Percentiles rank a stretch among this genome's conserved stretches.
Evolutionary conservation across 345 rosid species (phyloP).

Genomic region (Chamaenerion angustifolium): DNA sequence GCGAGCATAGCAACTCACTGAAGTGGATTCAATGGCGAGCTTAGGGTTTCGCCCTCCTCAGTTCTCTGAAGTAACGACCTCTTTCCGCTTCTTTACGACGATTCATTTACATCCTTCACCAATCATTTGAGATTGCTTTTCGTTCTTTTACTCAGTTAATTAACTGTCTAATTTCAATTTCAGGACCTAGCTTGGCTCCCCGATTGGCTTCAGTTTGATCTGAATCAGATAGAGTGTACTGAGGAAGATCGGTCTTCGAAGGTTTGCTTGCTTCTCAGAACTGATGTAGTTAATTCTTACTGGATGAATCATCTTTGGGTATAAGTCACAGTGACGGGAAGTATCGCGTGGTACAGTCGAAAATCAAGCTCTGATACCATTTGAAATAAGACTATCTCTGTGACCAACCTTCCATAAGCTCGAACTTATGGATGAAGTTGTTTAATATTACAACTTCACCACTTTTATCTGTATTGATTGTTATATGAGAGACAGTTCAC

Average conservation of each 20-base stretch:
- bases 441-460: too few species aligned
- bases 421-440: too few species aligned
- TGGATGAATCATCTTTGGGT: too few species aligned
- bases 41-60: conserved; percentile 47
- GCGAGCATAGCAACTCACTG: background rate
- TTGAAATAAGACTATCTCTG: too few species aligned
- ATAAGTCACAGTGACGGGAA: too few species aligned
- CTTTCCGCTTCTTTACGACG: background rate
- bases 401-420: too few species aligned
- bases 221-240: conserved; percentile 11
- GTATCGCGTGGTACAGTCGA: too few species aligned
- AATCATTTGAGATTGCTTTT: background rate
- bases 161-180: background rate
- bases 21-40: conserved; percentile 4
- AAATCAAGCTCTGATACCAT: too few species aligned
- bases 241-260: conserved; percentile 7
- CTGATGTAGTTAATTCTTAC: too few species aligned
- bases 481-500: background rate
- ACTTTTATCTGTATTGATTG: background rate
- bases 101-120: background rate
- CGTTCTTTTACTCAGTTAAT: background rate
- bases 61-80: conserved; percentile 33
- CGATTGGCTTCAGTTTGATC: conserved; percentile 27
- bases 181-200: conserved; percentile 42
- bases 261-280: conserved; percentile 9